A percentile compares a stretch with the other conserved stretches of the same genome.
Evolutionary conservation across 202 grass and related monocot species (phyloP).

Genomic region (Carex sylvatica): DNA sequence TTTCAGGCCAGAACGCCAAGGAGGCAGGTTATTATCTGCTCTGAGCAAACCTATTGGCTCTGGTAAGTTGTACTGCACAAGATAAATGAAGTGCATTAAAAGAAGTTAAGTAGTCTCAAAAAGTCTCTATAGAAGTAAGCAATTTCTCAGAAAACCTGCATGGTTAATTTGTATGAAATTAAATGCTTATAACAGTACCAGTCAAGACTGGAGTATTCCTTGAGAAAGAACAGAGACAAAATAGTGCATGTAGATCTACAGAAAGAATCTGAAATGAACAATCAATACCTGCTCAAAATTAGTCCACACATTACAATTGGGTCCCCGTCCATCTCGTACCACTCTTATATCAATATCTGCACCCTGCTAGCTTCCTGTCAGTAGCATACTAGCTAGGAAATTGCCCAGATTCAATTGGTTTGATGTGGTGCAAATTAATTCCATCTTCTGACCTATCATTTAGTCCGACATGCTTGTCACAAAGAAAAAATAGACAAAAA

Average conservation of each 20-base stretch:
- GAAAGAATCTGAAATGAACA: not conserved
- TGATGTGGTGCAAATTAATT: not conserved
- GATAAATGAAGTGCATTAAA: not conserved
- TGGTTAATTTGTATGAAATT: not conserved
- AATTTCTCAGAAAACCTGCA: not conserved
- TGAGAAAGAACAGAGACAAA: too few relatives aligned
- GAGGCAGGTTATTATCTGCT: slow-evolving; percentile 91
- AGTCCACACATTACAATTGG: slow-evolving; percentile 95
- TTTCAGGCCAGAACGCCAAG: slow-evolving; percentile 74
- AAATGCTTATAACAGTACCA: not conserved
- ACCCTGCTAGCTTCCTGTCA: slow-evolving; percentile 67
- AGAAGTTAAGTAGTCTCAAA: not conserved
- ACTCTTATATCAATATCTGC: slow-evolving; percentile 99
- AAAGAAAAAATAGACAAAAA: not conserved
- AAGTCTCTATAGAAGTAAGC: not conserved
- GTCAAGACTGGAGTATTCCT: not conserved
- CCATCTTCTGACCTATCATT: not conserved
- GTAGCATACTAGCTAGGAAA: slow-evolving; percentile 14
- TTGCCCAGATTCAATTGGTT: not conserved
- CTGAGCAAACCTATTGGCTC: slow-evolving; percentile 69
- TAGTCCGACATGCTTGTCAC: not conserved
- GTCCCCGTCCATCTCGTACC: slow-evolving; percentile 86
- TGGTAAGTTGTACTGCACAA: slow-evolving; percentile 88
- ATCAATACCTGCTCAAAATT: slow-evolving; percentile 84
- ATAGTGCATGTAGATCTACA: not conserved